These are phyloP conservation scores for Chaetomiaceae sp. DNA, from an alignment of 2,329 filamentous ascomycete genomes.

Conservation along the genomic window DNA sequence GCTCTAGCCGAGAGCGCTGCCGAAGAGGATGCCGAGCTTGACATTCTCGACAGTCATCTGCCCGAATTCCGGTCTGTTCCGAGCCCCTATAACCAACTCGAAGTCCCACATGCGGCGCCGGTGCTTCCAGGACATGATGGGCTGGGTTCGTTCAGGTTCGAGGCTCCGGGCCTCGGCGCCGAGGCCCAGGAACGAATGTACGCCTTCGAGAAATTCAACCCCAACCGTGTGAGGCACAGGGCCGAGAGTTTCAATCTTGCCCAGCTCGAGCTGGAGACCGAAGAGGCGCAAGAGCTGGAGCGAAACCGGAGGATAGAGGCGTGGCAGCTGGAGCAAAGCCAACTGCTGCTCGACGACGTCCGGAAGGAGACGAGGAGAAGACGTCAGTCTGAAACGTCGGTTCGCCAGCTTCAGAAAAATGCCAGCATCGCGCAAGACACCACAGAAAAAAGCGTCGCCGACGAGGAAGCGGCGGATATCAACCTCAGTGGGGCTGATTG, in stretches of 20 bases:
- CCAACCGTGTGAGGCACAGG: slow-evolving; percentile 56
- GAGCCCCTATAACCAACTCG: slow-evolving; percentile 40
- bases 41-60: slow-evolving; percentile 88
- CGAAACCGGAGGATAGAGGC: slow-evolving; percentile 80
- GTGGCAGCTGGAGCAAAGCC: slow-evolving; percentile 90
- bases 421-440: slow-evolving; percentile 31
- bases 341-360: slow-evolving; percentile 79
- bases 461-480: slow-evolving; percentile 36
- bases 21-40: slow-evolving; percentile 69
- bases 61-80: slow-evolving; percentile 74
- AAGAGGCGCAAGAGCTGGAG: slow-evolving; percentile 61
- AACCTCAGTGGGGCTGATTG: slow-evolving; percentile 40
- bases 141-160: slow-evolving; percentile 73
- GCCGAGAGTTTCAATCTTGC: slow-evolving; percentile 51
- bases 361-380: slow-evolving; percentile 75
- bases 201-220: slow-evolving; percentile 83
- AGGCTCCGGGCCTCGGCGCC: slow-evolving; percentile 49
- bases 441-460: slow-evolving; percentile 30
- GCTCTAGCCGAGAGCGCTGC: slow-evolving; percentile 29
- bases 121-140: slow-evolving; percentile 92
- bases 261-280: slow-evolving; percentile 49
- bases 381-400: slow-evolving; percentile 51
- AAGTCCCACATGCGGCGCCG: slow-evolving; percentile 55
- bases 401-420: slow-evolving; percentile 25
- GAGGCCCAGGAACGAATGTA: slow-evolving; percentile 80